These are phyloP conservation scores for Chrysoporthe austroafricana DNA, from an alignment of 2,329 filamentous ascomycete genomes.

Conservation along the genomic window DNA sequence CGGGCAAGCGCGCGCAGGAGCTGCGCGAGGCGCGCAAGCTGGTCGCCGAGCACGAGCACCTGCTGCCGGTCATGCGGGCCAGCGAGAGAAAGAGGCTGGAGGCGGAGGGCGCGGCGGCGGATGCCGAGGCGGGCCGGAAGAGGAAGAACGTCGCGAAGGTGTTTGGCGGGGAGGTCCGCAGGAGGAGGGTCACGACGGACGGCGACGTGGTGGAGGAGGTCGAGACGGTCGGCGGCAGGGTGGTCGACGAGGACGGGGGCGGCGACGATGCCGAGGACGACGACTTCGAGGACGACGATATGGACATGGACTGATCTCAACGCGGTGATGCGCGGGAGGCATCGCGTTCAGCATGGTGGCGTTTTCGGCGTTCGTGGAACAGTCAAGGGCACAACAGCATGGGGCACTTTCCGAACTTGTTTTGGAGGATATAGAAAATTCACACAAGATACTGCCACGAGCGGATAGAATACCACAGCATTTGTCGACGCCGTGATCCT, in stretches of 20 bases:
- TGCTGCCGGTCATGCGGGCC: slow-evolving; percentile 75
- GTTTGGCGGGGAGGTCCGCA: slow-evolving; percentile 46
- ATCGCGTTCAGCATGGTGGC: slow-evolving; percentile 22
- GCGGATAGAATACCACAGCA: background rate
- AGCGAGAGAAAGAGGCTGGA: slow-evolving; percentile 51
- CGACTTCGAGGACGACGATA: slow-evolving; percentile 43
- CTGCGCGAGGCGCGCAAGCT: slow-evolving; percentile 81
- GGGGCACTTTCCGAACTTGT: background rate
- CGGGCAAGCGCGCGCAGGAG: slow-evolving; percentile 83
- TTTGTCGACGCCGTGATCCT: background rate
- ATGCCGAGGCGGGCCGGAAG: slow-evolving; percentile 35
- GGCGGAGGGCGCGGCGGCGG: slow-evolving; percentile 42
- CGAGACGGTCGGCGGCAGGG: slow-evolving; percentile 20
- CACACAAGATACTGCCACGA: background rate
- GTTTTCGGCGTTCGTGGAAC: slow-evolving; percentile 35
- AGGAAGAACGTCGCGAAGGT: slow-evolving; percentile 39
- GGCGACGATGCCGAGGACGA: slow-evolving; percentile 40
- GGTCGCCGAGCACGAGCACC: slow-evolving; percentile 88
- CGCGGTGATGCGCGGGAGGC: slow-evolving; percentile 1
- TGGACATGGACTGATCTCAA: slow-evolving; percentile 47
- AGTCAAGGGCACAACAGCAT: slow-evolving; percentile 30
- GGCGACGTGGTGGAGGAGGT: slow-evolving; percentile 47
- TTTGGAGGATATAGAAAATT: background rate
- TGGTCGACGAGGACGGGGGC: slow-evolving; percentile 37
- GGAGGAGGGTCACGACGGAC: slow-evolving; percentile 43